Conservation (phyloP, 202 grass and related monocot genomes). For the Eragrostis tef region DNA sequence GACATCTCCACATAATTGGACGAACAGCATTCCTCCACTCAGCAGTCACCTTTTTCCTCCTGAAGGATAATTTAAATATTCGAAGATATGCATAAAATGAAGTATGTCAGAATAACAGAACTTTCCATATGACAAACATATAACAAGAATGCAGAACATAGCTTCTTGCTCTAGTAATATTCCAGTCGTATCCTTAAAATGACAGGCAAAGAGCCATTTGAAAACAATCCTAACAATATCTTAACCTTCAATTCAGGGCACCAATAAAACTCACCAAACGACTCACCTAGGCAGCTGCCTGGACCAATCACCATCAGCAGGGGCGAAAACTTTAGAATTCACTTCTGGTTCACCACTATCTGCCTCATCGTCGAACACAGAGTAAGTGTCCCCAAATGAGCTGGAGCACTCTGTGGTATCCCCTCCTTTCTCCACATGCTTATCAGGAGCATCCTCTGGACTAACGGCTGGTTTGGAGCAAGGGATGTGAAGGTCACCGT, state of each 20-base stretch:
- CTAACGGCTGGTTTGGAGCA: not conserved
- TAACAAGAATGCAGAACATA: slow-evolving; percentile 1
- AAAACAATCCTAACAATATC: slow-evolving; percentile 17
- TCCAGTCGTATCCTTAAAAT: slow-evolving; percentile 15
- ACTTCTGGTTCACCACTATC: slow-evolving; percentile 64
- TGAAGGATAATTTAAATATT: slow-evolving; percentile 45
- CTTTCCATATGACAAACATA: slow-evolving; percentile 1
- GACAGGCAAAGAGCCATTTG: not conserved
- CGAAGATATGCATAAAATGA: slow-evolving; percentile 34
- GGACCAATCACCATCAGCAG: slow-evolving; percentile 41
- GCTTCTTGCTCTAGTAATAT: not conserved
- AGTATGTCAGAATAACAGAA: slow-evolving; percentile 36
- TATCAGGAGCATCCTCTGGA: not conserved
- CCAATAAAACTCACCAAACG: not conserved
- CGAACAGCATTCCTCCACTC: slow-evolving; percentile 77
- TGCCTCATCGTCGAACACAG: slow-evolving; percentile 55
- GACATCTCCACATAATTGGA: slow-evolving; percentile 77
- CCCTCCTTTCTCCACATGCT: slow-evolving; percentile 37
- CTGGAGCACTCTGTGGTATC: slow-evolving; percentile 77
- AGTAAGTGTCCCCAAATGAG: slow-evolving; percentile 73
- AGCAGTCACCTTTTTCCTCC: slow-evolving; percentile 82
- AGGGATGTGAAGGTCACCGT: not conserved
- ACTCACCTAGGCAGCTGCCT: slow-evolving; percentile 60
- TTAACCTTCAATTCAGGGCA: slow-evolving; percentile 5
- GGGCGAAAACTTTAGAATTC: slow-evolving; percentile 54